A percentile compares a stretch with the other conserved stretches of the same genome.
These are phyloP conservation scores for Yamadazyma olivae DNA, from an alignment of 805 yeast genomes.

Conservation along the genomic window DNA sequence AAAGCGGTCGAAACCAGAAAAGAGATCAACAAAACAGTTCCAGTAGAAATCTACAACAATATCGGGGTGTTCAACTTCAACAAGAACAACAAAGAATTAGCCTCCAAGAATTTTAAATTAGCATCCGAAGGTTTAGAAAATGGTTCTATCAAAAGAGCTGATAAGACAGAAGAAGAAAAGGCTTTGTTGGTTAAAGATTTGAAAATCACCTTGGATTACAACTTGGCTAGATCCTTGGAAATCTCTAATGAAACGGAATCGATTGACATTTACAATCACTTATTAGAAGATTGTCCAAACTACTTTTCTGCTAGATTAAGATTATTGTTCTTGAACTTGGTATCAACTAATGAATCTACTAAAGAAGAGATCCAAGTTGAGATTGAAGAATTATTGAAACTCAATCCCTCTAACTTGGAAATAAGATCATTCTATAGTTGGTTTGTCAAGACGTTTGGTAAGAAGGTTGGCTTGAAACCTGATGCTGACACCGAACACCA, in stretches of 20 bases:
- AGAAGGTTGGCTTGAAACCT: conserved; percentile 43
- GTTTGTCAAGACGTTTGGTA: conserved; percentile 66
- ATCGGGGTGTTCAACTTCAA: conserved; percentile 79
- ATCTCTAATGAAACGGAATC: conserved; percentile 38
- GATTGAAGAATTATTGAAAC: conserved; percentile 51
- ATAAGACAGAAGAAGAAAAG: conserved; percentile 42
- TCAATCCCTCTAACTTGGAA: conserved; percentile 64
- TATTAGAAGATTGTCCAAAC: conserved; percentile 60
- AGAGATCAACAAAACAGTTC: conserved; percentile 42
- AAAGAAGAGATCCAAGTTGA: conserved; percentile 51
- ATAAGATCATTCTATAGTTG: conserved; percentile 91
- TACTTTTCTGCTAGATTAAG: conserved; percentile 78
- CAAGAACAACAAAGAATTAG: conserved; percentile 55
- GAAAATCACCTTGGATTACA: conserved; percentile 44
- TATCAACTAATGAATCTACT: conserved; percentile 33
- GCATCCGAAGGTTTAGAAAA: conserved; percentile 40
- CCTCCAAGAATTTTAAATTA: conserved; percentile 52
- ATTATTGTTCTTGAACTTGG: conserved; percentile 56
- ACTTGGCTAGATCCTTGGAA: conserved; percentile 75
- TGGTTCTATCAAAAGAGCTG: conserved; percentile 14
- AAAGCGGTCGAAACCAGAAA: conserved; percentile 55
- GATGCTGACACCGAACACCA: conserved; percentile 75
- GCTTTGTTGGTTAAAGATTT: conserved; percentile 24
- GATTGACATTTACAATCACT: conserved; percentile 46
- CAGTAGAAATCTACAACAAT: conserved; percentile 69